phyloP scores from a whole-genome alignment of 257 asterid genomes.

The Oldenlandia corymbosa region DNA sequence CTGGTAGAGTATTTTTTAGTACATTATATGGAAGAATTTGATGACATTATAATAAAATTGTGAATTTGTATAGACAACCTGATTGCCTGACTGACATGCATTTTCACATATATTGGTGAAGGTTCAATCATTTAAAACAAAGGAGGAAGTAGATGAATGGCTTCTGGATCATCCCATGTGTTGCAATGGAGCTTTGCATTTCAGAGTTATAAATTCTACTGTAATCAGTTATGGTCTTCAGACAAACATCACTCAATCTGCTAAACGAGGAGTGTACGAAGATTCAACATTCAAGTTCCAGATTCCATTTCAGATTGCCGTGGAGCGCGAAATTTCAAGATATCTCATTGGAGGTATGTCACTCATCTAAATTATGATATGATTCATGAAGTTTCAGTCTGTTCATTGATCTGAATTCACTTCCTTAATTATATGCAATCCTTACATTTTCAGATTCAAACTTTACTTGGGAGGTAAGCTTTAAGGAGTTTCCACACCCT shows the following conservation, averaged over 20 bases:
- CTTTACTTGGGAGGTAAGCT: constrained; percentile 67
- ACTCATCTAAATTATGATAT: background rate
- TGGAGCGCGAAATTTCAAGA: constrained; percentile 87
- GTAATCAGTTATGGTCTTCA: constrained; percentile 82
- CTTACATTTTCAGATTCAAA: constrained; percentile 47
- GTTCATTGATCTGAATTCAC: background rate
- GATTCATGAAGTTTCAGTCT: background rate
- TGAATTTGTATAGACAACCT: no score
- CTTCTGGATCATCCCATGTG: constrained; percentile 65
- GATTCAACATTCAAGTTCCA: constrained; percentile 85
- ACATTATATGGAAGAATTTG: background rate
- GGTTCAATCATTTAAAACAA: constrained; percentile 63
- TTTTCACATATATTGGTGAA: constrained; percentile 23
- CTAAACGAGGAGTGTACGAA: constrained; percentile 57
- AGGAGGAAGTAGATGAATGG: constrained; percentile 76
- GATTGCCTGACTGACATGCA: background rate
- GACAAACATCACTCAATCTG: constrained; percentile 76
- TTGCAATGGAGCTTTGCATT: constrained; percentile 87
- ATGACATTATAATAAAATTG: no score
- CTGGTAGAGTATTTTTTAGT: background rate
- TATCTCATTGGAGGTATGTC: constrained; percentile 65
- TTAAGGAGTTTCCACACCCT: constrained; percentile 91
- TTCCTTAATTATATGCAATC: constrained; percentile 6
- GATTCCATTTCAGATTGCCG: constrained; percentile 91
- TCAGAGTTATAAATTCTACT: constrained; percentile 59